Percentiles rank a stretch among this genome's conserved stretches.
phyloP scores from a whole-genome alignment of 768 basidiomycete genomes.

The Favolaschia claudopus region DNA sequence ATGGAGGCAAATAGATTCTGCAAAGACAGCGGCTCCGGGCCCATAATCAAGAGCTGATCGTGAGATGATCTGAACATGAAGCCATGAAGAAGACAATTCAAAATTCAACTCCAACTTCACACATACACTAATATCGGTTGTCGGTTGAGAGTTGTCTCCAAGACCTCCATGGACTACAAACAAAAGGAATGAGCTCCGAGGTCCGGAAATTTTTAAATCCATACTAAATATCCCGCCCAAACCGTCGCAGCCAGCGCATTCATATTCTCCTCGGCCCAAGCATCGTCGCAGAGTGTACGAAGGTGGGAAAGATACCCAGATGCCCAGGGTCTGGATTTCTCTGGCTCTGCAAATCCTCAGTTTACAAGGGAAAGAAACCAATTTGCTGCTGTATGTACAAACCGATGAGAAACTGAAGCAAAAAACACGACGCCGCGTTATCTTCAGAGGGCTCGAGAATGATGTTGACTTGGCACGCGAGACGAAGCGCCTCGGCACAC shows the following conservation, averaged over 20 bases:
- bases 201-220: background rate
- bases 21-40: background rate
- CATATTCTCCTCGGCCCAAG: too few relatives aligned
- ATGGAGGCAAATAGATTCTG: background rate
- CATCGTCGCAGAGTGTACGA: background rate
- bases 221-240: background rate
- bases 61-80: background rate
- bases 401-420: conserved; percentile 1
- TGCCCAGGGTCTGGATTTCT: conserved; percentile 9
- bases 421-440: conserved; percentile 10
- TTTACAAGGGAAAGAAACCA: background rate
- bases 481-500: background rate
- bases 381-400: background rate
- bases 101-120: background rate
- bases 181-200: background rate
- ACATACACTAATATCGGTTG: conserved; percentile 8
- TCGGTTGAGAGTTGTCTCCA: background rate
- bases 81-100: background rate
- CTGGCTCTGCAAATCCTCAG: background rate
- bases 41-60: conserved; percentile 11
- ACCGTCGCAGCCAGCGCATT: background rate
- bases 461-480: background rate
- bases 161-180: background rate
- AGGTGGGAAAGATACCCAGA: conserved; percentile 7
- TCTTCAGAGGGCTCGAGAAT: conserved; percentile 3